These are phyloP conservation scores for Malus hybrid DNA, from an alignment of 331 rosid genomes.

Conservation along the genomic window DNA sequence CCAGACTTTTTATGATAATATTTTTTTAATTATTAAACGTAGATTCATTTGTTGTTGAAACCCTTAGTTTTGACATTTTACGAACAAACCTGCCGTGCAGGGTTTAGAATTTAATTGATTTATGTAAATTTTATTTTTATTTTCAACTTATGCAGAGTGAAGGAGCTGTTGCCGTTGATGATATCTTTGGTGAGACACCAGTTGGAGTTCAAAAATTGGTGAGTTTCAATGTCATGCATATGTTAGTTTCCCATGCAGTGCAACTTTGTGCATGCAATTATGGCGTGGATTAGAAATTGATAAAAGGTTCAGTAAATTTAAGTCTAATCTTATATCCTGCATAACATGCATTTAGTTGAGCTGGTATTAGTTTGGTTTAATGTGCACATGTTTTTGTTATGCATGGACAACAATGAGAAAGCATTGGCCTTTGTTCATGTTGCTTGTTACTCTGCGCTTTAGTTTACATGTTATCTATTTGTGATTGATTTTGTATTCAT, in stretches of 20 bases:
- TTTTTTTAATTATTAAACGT: background rate
- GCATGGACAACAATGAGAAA: background rate
- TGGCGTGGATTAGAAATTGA: background rate
- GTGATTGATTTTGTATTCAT: background rate
- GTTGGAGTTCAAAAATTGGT: slow-evolving; percentile 76
- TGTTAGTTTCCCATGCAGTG: background rate
- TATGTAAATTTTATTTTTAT: slow-evolving; percentile 9
- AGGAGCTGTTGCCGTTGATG: slow-evolving; percentile 70
- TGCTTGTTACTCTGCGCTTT: background rate
- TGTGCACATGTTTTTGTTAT: background rate
- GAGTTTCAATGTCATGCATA: slow-evolving; percentile 17
- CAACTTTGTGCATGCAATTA: background rate
- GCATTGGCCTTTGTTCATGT: background rate
- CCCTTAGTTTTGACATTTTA: background rate
- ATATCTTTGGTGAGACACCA: slow-evolving; percentile 98
- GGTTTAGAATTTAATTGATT: background rate
- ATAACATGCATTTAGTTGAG: background rate
- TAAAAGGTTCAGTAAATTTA: background rate
- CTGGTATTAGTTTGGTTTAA: background rate
- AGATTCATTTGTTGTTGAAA: background rate
- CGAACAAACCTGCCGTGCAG: background rate
- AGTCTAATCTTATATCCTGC: background rate
- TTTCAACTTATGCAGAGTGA: slow-evolving; percentile 57
- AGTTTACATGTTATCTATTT: background rate
- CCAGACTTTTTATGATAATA: background rate